Evolutionary conservation across 176 grass and related monocot species (phyloP).

Genomic region (Musa troglodytarum): DNA sequence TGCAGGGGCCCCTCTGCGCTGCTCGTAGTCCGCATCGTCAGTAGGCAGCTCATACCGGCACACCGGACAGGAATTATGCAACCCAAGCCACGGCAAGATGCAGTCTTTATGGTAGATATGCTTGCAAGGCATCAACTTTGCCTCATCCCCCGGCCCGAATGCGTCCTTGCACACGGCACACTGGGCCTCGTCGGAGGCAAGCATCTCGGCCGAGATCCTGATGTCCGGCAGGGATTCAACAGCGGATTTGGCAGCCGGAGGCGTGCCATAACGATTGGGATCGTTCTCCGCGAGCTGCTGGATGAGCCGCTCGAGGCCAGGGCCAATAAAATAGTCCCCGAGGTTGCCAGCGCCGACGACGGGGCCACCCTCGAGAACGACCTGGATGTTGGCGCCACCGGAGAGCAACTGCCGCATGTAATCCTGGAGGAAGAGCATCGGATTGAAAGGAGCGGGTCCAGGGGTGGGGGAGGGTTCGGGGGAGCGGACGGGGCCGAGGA

Average conservation of each 20-base stretch:
- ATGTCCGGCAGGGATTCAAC: constrained; percentile 53
- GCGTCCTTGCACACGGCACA: constrained; percentile 31
- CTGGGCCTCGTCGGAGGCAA: constrained; percentile 35
- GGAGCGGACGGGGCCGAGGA: constrained; percentile 18
- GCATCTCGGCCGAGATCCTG: constrained; percentile 38
- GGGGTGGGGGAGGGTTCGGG: not conserved
- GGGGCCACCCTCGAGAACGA: constrained; percentile 47
- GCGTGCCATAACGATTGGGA: constrained; percentile 71
- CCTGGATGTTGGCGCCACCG: constrained; percentile 77
- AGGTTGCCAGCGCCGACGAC: constrained; percentile 25
- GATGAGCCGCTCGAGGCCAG: constrained; percentile 33
- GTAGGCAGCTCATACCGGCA: constrained; percentile 90
- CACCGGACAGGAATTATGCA: constrained; percentile 90
- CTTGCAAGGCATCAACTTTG: constrained; percentile 98
- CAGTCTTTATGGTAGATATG: constrained; percentile 82
- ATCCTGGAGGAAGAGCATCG: constrained; percentile 54
- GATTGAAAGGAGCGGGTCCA: constrained; percentile 28
- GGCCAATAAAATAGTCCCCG: constrained; percentile 78
- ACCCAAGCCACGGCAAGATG: constrained; percentile 80
- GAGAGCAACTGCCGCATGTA: constrained; percentile 55
- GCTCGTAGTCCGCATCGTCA: constrained; percentile 75
- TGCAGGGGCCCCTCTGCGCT: not conserved
- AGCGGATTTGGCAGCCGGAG: constrained; percentile 67
- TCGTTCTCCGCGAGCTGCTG: constrained; percentile 5
- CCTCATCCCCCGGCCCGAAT: constrained; percentile 56